Percentiles rank a stretch among this genome's conserved stretches.
These are phyloP conservation scores for Yamadazyma philogaea DNA, from an alignment of 805 yeast species.

Conservation along the genomic window DNA sequence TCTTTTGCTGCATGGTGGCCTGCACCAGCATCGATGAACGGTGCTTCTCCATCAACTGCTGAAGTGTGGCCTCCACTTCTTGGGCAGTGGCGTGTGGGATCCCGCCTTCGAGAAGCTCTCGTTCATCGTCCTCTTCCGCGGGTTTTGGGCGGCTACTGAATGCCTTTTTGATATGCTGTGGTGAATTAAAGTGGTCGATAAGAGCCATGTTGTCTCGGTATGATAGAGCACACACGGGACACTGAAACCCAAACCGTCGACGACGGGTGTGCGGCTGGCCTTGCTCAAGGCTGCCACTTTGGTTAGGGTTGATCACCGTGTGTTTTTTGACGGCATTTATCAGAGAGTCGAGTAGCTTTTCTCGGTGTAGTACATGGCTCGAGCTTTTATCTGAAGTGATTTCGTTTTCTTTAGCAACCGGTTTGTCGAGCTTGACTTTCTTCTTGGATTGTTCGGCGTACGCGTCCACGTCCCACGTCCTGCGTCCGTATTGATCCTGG, in stretches of 20 bases:
- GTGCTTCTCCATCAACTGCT: slow-evolving; percentile 23
- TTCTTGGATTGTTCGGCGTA: slow-evolving; percentile 47
- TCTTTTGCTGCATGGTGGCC: slow-evolving; percentile 37
- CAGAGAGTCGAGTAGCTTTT: slow-evolving; percentile 29
- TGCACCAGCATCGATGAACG: slow-evolving; percentile 22
- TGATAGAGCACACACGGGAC: slow-evolving; percentile 75
- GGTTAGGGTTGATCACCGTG: slow-evolving; percentile 26
- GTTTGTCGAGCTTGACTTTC: slow-evolving; percentile 16
- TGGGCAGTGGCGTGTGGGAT: slow-evolving; percentile 32
- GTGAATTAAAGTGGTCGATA: slow-evolving; percentile 79
- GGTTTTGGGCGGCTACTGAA: slow-evolving; percentile 5
- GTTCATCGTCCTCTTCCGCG: slow-evolving; percentile 12
- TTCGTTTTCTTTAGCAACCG: not conserved
- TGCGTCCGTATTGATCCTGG: slow-evolving; percentile 55
- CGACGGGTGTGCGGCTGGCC: slow-evolving; percentile 45
- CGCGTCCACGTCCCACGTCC: slow-evolving; percentile 70
- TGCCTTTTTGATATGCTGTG: slow-evolving; percentile 53
- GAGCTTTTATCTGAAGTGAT: slow-evolving; percentile 10
- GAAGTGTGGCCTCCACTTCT: slow-evolving; percentile 32
- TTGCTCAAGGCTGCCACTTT: slow-evolving; percentile 8
- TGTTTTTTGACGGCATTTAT: slow-evolving; percentile 32
- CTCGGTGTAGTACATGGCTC: slow-evolving; percentile 27
- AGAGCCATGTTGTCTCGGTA: slow-evolving; percentile 80
- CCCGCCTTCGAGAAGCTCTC: slow-evolving; percentile 30
- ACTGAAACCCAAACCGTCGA: slow-evolving; percentile 67